phyloP scores from a whole-genome alignment of 2,329 filamentous ascomycete species.

The Colletotrichum coccodes region DNA sequence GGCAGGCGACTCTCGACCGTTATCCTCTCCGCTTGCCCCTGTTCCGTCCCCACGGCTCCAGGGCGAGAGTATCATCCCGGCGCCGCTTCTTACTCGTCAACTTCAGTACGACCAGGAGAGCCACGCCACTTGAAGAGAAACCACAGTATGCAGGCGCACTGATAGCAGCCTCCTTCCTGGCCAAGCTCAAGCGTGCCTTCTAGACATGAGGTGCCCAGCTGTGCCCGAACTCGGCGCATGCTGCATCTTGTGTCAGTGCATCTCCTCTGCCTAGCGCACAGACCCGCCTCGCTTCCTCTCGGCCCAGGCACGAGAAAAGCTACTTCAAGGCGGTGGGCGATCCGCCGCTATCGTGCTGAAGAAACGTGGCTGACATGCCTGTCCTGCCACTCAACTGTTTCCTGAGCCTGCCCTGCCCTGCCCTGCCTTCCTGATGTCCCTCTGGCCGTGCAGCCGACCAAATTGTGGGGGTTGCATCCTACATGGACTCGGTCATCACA shows the following conservation, averaged over 20 bases:
- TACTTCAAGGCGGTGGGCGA: not conserved
- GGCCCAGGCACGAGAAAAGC: not conserved
- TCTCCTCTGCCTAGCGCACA: not conserved
- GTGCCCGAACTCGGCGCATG: not conserved
- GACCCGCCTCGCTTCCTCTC: not conserved
- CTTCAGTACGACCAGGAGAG: not conserved
- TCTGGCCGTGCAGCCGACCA: slow-evolving; percentile 2
- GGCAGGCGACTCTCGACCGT: not conserved
- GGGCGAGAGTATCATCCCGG: not conserved
- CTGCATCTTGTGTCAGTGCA: not conserved
- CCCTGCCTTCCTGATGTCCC: not conserved
- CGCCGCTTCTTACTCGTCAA: not conserved
- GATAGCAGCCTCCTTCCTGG: not conserved
- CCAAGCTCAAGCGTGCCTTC: not conserved
- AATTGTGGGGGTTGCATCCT: slow-evolving; percentile 27
- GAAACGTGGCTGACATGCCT: slow-evolving; percentile 10
- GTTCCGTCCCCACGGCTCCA: not conserved
- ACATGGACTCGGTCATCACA: not conserved
- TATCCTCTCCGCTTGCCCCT: not conserved
- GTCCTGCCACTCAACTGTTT: not conserved
- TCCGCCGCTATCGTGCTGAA: slow-evolving; percentile 5
- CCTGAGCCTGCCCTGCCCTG: not conserved
- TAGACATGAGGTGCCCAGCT: not conserved
- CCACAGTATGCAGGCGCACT: not conserved
- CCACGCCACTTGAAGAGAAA: not conserved